A percentile compares a stretch with the other conserved stretches of the same genome.
Evolutionary conservation across 2,329 filamentous ascomycete species (phyloP).

Genomic region (Hysterium pulicare): DNA sequence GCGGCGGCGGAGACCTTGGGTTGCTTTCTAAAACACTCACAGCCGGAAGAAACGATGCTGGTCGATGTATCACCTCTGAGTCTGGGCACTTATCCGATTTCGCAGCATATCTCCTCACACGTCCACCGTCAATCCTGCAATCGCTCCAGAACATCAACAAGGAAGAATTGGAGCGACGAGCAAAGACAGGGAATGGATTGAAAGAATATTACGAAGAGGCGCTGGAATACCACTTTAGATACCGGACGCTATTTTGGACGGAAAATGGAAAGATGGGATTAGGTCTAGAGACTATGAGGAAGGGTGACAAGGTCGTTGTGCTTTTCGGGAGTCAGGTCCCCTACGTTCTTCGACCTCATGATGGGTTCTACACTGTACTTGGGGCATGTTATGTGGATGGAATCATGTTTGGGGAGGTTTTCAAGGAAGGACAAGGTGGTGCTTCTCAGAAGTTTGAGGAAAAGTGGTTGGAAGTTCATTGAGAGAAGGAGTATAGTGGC

Average conservation of each 20-base stretch:
- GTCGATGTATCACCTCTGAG: neutral
- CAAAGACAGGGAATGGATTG: conserved; percentile 1
- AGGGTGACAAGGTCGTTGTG: conserved; percentile 13
- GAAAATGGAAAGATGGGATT: conserved; percentile 10
- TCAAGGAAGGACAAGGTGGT: neutral
- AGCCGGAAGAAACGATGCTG: conserved; percentile 4
- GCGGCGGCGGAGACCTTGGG: neutral
- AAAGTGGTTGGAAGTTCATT: too few species aligned
- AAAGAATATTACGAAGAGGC: conserved; percentile 1
- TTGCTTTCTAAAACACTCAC: conserved; percentile 9
- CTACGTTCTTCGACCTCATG: conserved; percentile 8
- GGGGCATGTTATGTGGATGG: conserved; percentile 9
- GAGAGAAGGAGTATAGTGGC: too few species aligned
- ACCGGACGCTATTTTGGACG: conserved; percentile 13
- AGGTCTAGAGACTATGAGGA: conserved; percentile 6
- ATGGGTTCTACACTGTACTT: conserved; percentile 8
- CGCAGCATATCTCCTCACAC: conserved; percentile 4
- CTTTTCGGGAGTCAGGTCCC: conserved; percentile 19
- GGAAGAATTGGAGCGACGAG: neutral
- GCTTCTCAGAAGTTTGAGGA: too few species aligned
- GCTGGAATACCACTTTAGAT: conserved; percentile 8
- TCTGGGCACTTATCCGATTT: conserved; percentile 9
- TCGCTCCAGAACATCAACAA: neutral
- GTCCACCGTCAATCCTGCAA: conserved; percentile 1
- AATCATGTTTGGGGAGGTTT: conserved; percentile 8